Percentiles rank a stretch among this genome's conserved stretches.
These are phyloP conservation scores for Kazachstania sp. DNA, from an alignment of 1,139 yeast species.

Conservation along the genomic window DNA sequence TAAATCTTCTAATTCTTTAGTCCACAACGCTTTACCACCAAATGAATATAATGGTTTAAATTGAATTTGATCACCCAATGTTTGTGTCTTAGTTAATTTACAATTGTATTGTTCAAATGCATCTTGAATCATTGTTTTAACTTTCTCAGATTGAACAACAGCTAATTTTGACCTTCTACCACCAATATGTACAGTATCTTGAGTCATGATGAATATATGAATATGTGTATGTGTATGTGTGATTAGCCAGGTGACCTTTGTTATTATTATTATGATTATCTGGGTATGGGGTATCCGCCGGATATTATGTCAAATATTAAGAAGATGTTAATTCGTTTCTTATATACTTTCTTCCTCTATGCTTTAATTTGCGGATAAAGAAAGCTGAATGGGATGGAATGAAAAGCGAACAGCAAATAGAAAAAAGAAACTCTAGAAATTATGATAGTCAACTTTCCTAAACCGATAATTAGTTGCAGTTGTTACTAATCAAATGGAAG, in stretches of 20 bases:
- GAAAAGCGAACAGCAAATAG: no score
- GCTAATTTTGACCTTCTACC: constrained; percentile 87
- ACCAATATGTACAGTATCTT: constrained; percentile 44
- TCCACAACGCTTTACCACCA: constrained; percentile 96
- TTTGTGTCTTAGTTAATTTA: constrained; percentile 68
- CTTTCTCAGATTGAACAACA: constrained; percentile 72
- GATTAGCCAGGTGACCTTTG: no score
- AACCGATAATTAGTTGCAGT: no score
- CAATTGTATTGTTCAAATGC: constrained; percentile 57
- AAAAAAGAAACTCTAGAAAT: no score
- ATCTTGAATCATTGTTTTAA: constrained; percentile 50
- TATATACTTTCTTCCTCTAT: no score
- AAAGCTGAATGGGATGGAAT: no score
- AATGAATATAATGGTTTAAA: constrained; percentile 82
- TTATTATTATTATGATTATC: neutral
- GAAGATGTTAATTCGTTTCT: no score
- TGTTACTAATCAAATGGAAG: no score
- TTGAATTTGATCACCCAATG: constrained; percentile 85
- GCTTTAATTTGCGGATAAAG: no score
- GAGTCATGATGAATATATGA: constrained; percentile 7
- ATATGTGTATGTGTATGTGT: neutral
- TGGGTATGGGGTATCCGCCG: neutral
- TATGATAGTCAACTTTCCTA: no score
- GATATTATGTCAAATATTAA: no score
- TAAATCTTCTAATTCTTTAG: constrained; percentile 82